Conservation (phyloP, 352 stramenopile genomes). For the Globisporangium cystogenes region DNA sequence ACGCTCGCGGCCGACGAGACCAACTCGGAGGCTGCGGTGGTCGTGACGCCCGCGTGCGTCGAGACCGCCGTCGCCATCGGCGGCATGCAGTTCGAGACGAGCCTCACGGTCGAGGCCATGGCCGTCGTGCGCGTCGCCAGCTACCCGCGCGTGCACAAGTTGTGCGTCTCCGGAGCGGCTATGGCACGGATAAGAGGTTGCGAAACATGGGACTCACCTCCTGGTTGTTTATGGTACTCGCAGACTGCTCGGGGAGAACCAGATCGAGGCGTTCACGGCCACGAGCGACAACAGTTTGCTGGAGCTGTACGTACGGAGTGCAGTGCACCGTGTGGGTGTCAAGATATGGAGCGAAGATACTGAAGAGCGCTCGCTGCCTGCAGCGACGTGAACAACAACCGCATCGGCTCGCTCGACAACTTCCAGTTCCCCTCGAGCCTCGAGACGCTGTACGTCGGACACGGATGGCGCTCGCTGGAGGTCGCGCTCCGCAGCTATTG, state of each 20-base stretch:
- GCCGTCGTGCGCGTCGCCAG: constrained; percentile 12
- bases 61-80: constrained; percentile 6
- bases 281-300: neutral
- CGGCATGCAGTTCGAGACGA: constrained; percentile 1
- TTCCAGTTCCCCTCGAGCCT: constrained; percentile 21
- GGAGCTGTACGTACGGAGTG: neutral
- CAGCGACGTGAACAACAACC: constrained; percentile 29
- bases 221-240: constrained; percentile 13
- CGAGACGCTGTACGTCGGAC: constrained; percentile 18
- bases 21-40: constrained; percentile 5
- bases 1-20: constrained; percentile 4
- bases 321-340: neutral
- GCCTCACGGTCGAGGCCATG: constrained; percentile 6
- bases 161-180: constrained; percentile 7
- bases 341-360: neutral
- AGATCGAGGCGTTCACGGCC: neutral
- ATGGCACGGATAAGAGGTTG: constrained; percentile 16
- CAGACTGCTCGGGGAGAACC: constrained; percentile 27
- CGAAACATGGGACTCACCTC: neutral
- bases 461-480: too few relatives aligned
- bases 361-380: neutral
- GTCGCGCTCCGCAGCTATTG: neutral
- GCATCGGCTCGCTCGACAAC: constrained; percentile 17
- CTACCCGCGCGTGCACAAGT: constrained; percentile 10
- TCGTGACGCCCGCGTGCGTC: constrained; percentile 10